These are phyloP conservation scores for Pseudonitzschia multiseries DNA, from an alignment of 108 stramenopile species.

Conservation along the genomic window DNA sequence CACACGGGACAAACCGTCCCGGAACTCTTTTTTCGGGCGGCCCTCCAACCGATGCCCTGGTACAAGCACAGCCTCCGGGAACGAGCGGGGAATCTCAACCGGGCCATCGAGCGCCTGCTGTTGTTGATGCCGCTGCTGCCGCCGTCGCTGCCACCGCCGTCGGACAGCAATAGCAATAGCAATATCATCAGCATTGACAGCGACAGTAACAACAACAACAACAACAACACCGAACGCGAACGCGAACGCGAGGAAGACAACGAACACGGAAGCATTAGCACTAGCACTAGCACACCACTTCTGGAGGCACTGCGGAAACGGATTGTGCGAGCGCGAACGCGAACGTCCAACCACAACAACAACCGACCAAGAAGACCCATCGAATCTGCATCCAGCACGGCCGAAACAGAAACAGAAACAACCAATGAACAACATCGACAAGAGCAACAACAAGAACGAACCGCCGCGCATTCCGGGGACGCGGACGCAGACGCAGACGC, in stretches of 20 bases:
- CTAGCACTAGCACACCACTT: too few species aligned
- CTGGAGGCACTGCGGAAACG: not conserved
- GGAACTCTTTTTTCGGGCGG: conserved; percentile 25
- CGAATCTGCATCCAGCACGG: too few species aligned
- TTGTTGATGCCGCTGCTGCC: not conserved
- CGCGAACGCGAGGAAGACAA: not conserved
- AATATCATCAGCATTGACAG: not conserved
- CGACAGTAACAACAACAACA: not conserved
- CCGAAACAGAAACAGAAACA: too few species aligned
- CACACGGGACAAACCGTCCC: conserved; percentile 26
- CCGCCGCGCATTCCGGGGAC: not conserved
- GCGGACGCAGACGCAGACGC: not conserved
- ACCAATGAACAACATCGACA: too few species aligned
- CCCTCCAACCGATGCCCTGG: conserved; percentile 28
- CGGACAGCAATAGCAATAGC: too few species aligned
- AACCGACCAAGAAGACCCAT: too few species aligned
- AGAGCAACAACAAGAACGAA: too few species aligned
- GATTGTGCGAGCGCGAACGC: not conserved
- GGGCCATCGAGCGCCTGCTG: conserved; percentile 10
- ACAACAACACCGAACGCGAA: not conserved
- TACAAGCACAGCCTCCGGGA: conserved; percentile 6
- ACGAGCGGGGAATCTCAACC: not conserved
- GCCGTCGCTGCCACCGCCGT: too few species aligned
- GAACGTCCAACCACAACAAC: too few species aligned
- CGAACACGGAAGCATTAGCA: too few species aligned